A percentile compares a stretch with the other conserved stretches of the same genome.
Conservation (phyloP, 1,139 yeast species). For the Eremothecium coryli region DNA sequence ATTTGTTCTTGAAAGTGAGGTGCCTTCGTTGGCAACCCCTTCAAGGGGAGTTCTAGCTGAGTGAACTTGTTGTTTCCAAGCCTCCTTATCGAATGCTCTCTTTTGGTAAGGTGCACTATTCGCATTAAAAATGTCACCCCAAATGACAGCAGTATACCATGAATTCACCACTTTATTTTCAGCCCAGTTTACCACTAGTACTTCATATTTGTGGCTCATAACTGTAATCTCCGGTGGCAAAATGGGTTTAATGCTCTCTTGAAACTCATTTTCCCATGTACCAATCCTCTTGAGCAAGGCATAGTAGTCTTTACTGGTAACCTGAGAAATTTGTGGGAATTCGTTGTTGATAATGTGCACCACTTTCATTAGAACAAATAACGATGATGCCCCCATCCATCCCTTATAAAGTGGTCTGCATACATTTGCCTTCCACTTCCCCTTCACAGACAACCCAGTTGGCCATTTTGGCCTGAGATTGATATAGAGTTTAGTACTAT, state of each 20-base stretch:
- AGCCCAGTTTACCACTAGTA: conserved; percentile 7
- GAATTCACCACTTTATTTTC: conserved; percentile 3
- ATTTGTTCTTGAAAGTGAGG: conserved; percentile 24
- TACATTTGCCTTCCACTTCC: conserved; percentile 49
- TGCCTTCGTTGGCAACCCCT: conserved; percentile 22
- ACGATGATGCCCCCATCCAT: conserved; percentile 56
- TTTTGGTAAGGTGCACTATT: conserved; percentile 19
- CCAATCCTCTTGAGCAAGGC: conserved; percentile 18
- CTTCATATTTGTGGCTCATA: neutral
- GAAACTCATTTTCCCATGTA: conserved; percentile 15
- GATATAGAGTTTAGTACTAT: conserved; percentile 14
- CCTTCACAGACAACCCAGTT: conserved; percentile 52
- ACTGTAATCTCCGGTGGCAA: conserved; percentile 1
- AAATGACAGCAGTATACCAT: conserved; percentile 23
- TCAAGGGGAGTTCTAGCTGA: conserved; percentile 13
- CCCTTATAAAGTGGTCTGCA: conserved; percentile 41
- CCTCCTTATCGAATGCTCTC: conserved; percentile 2
- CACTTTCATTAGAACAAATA: conserved; percentile 38
- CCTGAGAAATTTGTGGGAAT: conserved; percentile 31
- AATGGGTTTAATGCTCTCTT: neutral
- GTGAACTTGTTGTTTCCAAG: conserved; percentile 2
- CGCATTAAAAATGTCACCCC: conserved; percentile 51
- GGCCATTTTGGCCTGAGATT: conserved; percentile 37
- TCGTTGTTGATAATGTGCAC: conserved; percentile 35
- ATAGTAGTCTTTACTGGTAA: conserved; percentile 31